Evolutionary conservation across 768 basidiomycete genomes (phyloP).

Genomic region (Mycena pura): DNA sequence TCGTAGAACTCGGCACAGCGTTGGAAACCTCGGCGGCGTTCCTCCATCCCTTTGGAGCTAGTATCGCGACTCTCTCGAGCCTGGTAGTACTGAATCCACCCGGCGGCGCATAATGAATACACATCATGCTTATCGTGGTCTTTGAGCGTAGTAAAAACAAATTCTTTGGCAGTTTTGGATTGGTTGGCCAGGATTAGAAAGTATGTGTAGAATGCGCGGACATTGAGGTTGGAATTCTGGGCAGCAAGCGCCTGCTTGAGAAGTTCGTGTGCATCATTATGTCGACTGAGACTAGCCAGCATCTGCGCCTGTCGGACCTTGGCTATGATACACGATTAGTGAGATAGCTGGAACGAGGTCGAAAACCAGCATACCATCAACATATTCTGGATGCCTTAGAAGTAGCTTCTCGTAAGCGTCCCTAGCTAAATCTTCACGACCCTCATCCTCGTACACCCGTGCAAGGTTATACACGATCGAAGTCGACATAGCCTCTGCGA

Average conservation of each 20-base stretch:
- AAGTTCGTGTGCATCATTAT: conserved; percentile 85
- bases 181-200: conserved; percentile 85
- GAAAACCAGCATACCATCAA: conserved; percentile 77
- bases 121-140: conserved; percentile 87
- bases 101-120: conserved; percentile 90
- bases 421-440: conserved; percentile 73
- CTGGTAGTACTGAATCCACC: conserved; percentile 84
- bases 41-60: conserved; percentile 61
- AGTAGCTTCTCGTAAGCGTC: conserved; percentile 90
- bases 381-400: conserved; percentile 92
- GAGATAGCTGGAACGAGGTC: background rate
- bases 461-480: conserved; percentile 92
- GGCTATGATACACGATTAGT: conserved; percentile 53
- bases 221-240: conserved; percentile 78
- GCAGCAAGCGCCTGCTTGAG: conserved; percentile 89
- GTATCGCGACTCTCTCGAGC: conserved; percentile 84
- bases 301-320: conserved; percentile 92
- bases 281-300: conserved; percentile 68
- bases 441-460: conserved; percentile 86
- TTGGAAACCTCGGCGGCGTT: conserved; percentile 79
- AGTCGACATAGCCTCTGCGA: conserved; percentile 75
- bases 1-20: conserved; percentile 92
- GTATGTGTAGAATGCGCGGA: conserved; percentile 92
- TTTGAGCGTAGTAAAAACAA: conserved; percentile 88
- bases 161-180: conserved; percentile 79